Evolutionary conservation across 441 rosid genomes (phyloP).

Genomic region (Gossypium gossypioides): DNA sequence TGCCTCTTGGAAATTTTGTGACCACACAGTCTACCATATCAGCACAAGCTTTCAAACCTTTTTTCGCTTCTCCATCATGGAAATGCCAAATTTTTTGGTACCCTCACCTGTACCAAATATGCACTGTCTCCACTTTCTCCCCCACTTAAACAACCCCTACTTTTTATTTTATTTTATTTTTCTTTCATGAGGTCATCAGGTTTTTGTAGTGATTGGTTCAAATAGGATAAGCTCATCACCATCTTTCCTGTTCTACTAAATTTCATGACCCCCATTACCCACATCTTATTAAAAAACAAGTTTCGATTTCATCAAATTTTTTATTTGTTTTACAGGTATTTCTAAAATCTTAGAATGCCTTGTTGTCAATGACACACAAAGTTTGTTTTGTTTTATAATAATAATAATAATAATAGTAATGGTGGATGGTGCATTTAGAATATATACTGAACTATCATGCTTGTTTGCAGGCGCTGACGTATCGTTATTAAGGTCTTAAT

Average conservation of each 20-base stretch:
- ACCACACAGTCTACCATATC: conserved; percentile 14
- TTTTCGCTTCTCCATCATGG: conserved; percentile 12
- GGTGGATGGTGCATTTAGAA: conserved; percentile 28
- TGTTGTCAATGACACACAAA: conserved; percentile 9
- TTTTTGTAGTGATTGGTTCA: conserved; percentile 24
- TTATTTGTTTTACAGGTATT: background rate
- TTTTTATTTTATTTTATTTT: background rate
- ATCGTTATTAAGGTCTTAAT: conserved; percentile 24
- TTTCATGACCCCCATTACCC: conserved; percentile 12
- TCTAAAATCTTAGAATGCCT: background rate
- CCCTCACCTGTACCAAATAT: conserved; percentile 24
- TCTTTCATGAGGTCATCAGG: conserved; percentile 16
- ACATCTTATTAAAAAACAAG: conserved; percentile 10
- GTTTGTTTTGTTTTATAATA: conserved; percentile 7
- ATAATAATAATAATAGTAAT: background rate
- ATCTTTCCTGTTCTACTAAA: conserved; percentile 19
- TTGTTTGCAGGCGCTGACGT: conserved; percentile 21
- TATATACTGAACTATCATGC: conserved; percentile 23
- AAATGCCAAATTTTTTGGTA: conserved; percentile 17
- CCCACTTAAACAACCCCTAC: conserved; percentile 17
- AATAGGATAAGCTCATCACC: conserved; percentile 36
- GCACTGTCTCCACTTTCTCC: conserved; percentile 30
- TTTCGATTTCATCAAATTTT: conserved; percentile 4
- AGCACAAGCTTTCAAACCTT: conserved; percentile 9
- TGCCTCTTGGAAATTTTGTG: conserved; percentile 12